A percentile compares a stretch with the other conserved stretches of the same genome.
Conservation (phyloP, 2,329 filamentous ascomycete species). For the Fusarium marasasianum region DNA sequence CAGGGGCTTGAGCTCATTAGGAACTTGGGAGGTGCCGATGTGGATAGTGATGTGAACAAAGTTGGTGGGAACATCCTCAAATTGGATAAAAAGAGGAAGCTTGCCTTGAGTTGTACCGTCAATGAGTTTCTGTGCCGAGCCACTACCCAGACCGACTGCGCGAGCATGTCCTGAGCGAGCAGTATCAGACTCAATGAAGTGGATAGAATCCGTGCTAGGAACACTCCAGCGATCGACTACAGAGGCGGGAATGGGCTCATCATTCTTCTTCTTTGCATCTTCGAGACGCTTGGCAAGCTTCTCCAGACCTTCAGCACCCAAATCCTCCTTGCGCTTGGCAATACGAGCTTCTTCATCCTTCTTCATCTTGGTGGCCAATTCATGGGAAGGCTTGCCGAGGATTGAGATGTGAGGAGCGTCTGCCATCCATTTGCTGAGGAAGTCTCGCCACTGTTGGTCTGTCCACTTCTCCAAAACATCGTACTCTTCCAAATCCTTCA, state of each 20-base stretch:
- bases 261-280: conserved; percentile 86
- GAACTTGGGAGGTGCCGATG: conserved; percentile 79
- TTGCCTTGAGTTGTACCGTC: conserved; percentile 70
- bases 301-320: conserved; percentile 85
- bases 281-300: conserved; percentile 80
- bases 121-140: conserved; percentile 77
- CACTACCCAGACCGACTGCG: conserved; percentile 72
- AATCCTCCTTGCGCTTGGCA: conserved; percentile 77
- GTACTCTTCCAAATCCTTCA: conserved; percentile 67
- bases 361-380: conserved; percentile 83
- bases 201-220: conserved; percentile 87
- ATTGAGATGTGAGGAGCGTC: conserved; percentile 89
- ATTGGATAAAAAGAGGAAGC: conserved; percentile 92
- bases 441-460: conserved; percentile 84
- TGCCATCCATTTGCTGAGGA: conserved; percentile 83
- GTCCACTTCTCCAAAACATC: conserved; percentile 81
- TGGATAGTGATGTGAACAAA: conserved; percentile 89
- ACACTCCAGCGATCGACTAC: conserved; percentile 85
- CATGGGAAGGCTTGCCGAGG: conserved; percentile 84
- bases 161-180: conserved; percentile 84
- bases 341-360: conserved; percentile 81
- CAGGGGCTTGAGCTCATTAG: conserved; percentile 84
- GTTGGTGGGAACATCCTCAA: conserved; percentile 91
- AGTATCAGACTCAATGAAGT: conserved; percentile 90
- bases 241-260: conserved; percentile 82